phyloP scores from a whole-genome alignment of 2,329 filamentous ascomycete genomes.

The Neofusicoccum umdonicola region DNA sequence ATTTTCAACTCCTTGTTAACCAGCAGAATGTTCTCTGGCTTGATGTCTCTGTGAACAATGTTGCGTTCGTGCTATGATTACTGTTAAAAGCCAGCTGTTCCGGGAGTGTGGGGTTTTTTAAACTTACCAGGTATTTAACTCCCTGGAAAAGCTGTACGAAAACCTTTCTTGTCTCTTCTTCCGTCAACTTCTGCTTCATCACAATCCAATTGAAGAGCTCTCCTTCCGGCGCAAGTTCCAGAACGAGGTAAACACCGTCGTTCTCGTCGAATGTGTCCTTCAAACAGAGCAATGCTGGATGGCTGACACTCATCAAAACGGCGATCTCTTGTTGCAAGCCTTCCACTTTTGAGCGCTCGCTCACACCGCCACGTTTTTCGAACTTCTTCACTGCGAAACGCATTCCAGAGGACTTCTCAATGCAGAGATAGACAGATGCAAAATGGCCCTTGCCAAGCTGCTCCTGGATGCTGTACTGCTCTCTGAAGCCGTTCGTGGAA shows the following conservation, averaged over 20 bases:
- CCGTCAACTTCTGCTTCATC: slow-evolving; percentile 81
- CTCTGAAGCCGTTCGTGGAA: slow-evolving; percentile 70
- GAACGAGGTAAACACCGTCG: slow-evolving; percentile 84
- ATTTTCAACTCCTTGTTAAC: slow-evolving; percentile 80
- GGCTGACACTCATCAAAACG: slow-evolving; percentile 94
- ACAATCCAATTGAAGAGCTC: slow-evolving; percentile 97
- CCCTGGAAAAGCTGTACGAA: slow-evolving; percentile 91
- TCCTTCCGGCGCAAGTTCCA: slow-evolving; percentile 87
- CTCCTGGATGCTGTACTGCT: slow-evolving; percentile 81
- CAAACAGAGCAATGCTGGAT: slow-evolving; percentile 86
- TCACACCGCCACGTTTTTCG: slow-evolving; percentile 76
- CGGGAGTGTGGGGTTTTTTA: no score
- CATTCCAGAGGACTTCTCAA: slow-evolving; percentile 78
- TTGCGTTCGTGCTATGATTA: slow-evolving; percentile 80
- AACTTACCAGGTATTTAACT: slow-evolving; percentile 86
- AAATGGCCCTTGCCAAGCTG: slow-evolving; percentile 94
- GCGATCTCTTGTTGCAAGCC: slow-evolving; percentile 93
- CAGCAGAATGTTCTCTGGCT: slow-evolving; percentile 92
- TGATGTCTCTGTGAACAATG: slow-evolving; percentile 96
- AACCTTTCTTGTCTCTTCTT: slow-evolving; percentile 79
- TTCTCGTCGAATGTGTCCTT: slow-evolving; percentile 94
- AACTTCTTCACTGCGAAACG: slow-evolving; percentile 94
- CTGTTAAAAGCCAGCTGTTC: slow-evolving; percentile 22
- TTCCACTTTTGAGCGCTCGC: slow-evolving; percentile 79
- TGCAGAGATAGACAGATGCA: slow-evolving; percentile 86